Conservation (phyloP, 495 filamentous ascomycete genomes). For the Penicillium turbatum region DNA sequence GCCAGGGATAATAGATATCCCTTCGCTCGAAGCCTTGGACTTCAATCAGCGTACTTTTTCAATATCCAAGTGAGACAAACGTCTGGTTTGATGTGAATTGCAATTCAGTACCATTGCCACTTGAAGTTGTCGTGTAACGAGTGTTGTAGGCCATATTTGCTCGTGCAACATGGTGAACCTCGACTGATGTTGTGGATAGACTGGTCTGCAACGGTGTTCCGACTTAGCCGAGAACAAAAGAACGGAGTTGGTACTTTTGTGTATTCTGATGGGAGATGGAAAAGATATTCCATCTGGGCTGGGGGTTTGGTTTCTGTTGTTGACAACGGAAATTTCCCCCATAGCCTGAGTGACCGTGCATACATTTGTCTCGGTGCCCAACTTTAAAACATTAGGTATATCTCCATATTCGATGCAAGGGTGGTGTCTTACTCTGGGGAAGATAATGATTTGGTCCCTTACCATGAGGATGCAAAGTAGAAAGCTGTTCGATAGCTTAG, state of each 20-base stretch:
- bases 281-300: not conserved
- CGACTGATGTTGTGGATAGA: slow-evolving; percentile 3
- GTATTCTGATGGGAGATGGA: not conserved
- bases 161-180: not conserved
- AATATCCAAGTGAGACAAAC: not conserved
- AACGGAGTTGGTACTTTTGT: not conserved
- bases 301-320: not conserved
- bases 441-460: not conserved
- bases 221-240: slow-evolving; percentile 3
- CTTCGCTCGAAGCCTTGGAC: not conserved
- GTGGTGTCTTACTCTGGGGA: not conserved
- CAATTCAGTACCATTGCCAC: not conserved
- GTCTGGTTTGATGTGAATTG: not conserved
- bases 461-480: not conserved
- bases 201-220: not conserved
- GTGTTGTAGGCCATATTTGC: not conserved
- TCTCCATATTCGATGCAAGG: not conserved
- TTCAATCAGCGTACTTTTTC: not conserved
- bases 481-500: not conserved
- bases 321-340: not conserved
- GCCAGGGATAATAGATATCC: not conserved
- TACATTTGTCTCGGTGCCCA: slow-evolving; percentile 1
- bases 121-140: not conserved
- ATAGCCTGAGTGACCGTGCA: not conserved
- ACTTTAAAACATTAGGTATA: not conserved